Conservation (phyloP, 495 filamentous ascomycete species). For the Amphirosellinia nigrospora region DNA sequence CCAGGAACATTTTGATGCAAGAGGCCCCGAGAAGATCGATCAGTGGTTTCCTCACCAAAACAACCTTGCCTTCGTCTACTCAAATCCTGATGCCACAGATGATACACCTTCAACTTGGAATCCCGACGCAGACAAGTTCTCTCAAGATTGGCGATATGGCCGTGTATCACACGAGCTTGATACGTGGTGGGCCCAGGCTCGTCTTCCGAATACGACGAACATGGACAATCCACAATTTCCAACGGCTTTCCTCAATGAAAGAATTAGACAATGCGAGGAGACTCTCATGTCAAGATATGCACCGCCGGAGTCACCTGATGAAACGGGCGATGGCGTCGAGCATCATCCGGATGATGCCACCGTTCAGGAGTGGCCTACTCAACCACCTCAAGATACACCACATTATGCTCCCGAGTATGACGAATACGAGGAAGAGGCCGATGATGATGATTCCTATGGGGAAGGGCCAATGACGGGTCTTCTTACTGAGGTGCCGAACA, state of each 20-base stretch:
- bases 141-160: conserved; percentile 58
- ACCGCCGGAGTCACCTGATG: conserved; percentile 47
- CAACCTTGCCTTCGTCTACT: conserved; percentile 50
- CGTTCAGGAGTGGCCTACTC: conserved; percentile 56
- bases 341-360: conserved; percentile 56
- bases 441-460: conserved; percentile 80
- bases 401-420: conserved; percentile 52
- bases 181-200: conserved; percentile 61
- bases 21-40: conserved; percentile 39
- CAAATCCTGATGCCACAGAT: conserved; percentile 41
- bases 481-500: conserved; percentile 90
- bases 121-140: conserved; percentile 54
- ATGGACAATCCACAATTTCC: conserved; percentile 59
- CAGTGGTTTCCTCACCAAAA: conserved; percentile 44
- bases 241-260: conserved; percentile 56
- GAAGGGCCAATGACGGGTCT: conserved; percentile 86
- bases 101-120: conserved; percentile 50
- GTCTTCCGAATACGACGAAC: conserved; percentile 58
- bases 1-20: conserved; percentile 45
- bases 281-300: conserved; percentile 55
- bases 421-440: conserved; percentile 74
- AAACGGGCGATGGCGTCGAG: conserved; percentile 40
- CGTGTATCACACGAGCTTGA: conserved; percentile 63
- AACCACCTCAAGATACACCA: conserved; percentile 48
- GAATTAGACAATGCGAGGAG: conserved; percentile 55